Evolutionary conservation across 495 filamentous ascomycete genomes (phyloP).

Genomic region (Podospora pseudocomata): DNA sequence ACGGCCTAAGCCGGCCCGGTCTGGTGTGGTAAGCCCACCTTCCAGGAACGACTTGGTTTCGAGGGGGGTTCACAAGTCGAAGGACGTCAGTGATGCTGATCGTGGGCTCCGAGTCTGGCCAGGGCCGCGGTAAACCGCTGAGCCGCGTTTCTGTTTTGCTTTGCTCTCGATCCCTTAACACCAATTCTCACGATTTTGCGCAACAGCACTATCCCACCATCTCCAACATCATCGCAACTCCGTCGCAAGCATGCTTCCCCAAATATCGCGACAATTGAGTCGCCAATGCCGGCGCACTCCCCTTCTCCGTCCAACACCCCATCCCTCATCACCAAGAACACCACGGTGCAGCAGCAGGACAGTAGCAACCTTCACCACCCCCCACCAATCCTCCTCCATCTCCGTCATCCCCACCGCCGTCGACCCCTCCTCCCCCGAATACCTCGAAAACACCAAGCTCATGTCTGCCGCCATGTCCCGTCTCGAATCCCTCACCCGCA

Average conservation of each 20-base stretch:
- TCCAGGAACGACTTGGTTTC: slow-evolving; percentile 12
- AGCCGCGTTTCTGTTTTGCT: background rate
- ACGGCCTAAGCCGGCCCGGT: slow-evolving; percentile 37
- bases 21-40: slow-evolving; percentile 11
- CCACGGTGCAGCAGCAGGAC: slow-evolving; percentile 26
- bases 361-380: slow-evolving; percentile 60
- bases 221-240: background rate
- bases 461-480: slow-evolving; percentile 68
- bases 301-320: slow-evolving; percentile 10
- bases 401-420: slow-evolving; percentile 73
- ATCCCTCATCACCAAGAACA: slow-evolving; percentile 11
- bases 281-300: slow-evolving; percentile 31
- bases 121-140: slow-evolving; percentile 9
- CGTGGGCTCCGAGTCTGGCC: background rate
- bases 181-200: background rate
- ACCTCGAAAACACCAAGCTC: slow-evolving; percentile 72
- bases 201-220: background rate
- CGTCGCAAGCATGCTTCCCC: slow-evolving; percentile 20
- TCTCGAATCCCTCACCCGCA: slow-evolving; percentile 64
- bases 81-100: background rate
- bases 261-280: slow-evolving; percentile 41
- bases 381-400: slow-evolving; percentile 68
- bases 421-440: slow-evolving; percentile 73
- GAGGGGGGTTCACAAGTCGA: no score
- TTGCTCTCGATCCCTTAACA: background rate